phyloP scores from a whole-genome alignment of 371 early-diverging fungal species.

The Fennellomyces sp. region DNA sequence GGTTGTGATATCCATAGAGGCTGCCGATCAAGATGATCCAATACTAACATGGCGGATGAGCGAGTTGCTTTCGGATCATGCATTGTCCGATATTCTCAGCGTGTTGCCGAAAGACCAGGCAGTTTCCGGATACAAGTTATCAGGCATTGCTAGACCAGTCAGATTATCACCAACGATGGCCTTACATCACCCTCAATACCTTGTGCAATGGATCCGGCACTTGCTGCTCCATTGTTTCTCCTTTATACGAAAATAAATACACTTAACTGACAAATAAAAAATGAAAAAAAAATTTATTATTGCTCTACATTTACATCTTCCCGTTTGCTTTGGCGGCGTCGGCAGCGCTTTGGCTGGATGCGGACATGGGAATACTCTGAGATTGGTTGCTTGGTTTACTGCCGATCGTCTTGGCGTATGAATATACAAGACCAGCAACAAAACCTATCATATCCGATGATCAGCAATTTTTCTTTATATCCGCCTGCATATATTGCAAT shows the following conservation, averaged over 20 bases:
- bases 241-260: constrained; percentile 1
- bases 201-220: constrained; percentile 13
- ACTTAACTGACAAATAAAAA: no score
- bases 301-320: constrained; percentile 15
- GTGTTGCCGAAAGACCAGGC: constrained; percentile 4
- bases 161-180: constrained; percentile 1
- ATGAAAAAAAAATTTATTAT: constrained; percentile 3
- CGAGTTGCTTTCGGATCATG: constrained; percentile 8
- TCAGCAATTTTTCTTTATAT: no score
- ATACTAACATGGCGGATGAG: constrained; percentile 28
- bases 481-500: constrained; percentile 11
- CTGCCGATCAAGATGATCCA: background rate
- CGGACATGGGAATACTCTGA: constrained; percentile 39
- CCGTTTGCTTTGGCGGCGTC: constrained; percentile 37
- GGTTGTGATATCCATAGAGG: constrained; percentile 1
- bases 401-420: constrained; percentile 63
- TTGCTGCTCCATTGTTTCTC: constrained; percentile 8
- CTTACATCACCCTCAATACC: constrained; percentile 4
- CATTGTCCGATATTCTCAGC: constrained; percentile 6
- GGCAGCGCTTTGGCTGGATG: constrained; percentile 34
- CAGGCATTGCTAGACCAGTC: constrained; percentile 6
- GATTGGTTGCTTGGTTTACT: constrained; percentile 43
- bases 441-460: constrained; percentile 69
- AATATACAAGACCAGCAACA: constrained; percentile 81
- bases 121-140: constrained; percentile 1